Evolutionary conservation across 2,329 filamentous ascomycete species (phyloP).

Genomic region (Ambrosiella xylebori): DNA sequence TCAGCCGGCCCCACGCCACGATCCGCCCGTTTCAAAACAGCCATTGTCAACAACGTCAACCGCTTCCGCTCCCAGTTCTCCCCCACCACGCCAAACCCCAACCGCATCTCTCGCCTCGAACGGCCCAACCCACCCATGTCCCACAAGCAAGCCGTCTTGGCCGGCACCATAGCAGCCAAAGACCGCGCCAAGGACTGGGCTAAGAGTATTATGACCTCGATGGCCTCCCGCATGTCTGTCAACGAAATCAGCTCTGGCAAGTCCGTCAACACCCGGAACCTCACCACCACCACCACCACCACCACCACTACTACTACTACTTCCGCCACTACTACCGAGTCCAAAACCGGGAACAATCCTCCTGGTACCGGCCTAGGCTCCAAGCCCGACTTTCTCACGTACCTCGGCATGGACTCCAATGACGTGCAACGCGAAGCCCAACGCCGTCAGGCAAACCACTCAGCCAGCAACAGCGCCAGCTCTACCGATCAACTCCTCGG

Average conservation of each 20-base stretch:
- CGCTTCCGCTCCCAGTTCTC: constrained; percentile 13
- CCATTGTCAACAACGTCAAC: constrained; percentile 18
- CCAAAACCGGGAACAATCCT: background rate
- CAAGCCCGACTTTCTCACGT: constrained; percentile 28
- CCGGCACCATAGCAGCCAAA: constrained; percentile 18
- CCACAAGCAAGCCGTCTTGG: constrained; percentile 16
- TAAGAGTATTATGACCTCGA: constrained; percentile 12
- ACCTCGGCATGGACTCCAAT: constrained; percentile 26
- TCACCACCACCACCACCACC: background rate
- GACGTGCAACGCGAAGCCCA: constrained; percentile 24
- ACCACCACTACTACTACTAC: background rate
- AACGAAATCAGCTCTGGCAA: background rate
- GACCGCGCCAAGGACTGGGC: constrained; percentile 18
- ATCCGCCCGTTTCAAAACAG: constrained; percentile 24
- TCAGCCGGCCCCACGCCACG: constrained; percentile 33
- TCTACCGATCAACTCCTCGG: constrained; percentile 25
- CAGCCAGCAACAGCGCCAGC: constrained; percentile 19
- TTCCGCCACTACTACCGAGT: background rate
- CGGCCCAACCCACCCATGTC: constrained; percentile 11
- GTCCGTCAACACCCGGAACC: background rate
- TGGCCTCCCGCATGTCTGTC: background rate
- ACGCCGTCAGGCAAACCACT: constrained; percentile 19
- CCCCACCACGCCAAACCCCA: constrained; percentile 19
- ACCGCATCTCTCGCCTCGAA: constrained; percentile 30
- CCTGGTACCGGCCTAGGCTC: background rate